These are phyloP conservation scores for Nakazawaea molendinolei DNA, from an alignment of 805 yeast species.

Conservation along the genomic window DNA sequence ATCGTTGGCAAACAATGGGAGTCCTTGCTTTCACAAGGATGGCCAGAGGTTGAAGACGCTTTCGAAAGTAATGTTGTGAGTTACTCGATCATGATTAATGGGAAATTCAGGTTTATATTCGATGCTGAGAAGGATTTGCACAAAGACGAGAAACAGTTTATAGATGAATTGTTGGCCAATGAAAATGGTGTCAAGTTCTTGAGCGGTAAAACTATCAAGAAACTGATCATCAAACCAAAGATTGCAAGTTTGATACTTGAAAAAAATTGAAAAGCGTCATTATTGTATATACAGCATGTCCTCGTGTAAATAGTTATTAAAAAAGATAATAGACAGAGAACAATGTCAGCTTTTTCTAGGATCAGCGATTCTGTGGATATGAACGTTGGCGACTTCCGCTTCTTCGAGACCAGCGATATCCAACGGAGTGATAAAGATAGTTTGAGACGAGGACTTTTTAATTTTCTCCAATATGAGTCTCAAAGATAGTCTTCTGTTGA, in stretches of 20 bases:
- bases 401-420: slow-evolving; percentile 73
- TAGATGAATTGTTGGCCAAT: slow-evolving; percentile 27
- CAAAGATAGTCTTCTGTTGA: slow-evolving; percentile 77
- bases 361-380: slow-evolving; percentile 52
- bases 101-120: slow-evolving; percentile 51
- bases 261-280: slow-evolving; percentile 1
- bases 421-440: slow-evolving; percentile 91
- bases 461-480: slow-evolving; percentile 65
- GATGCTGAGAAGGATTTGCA: slow-evolving; percentile 27
- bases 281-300: neutral
- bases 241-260: slow-evolving; percentile 34
- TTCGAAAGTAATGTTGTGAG: slow-evolving; percentile 31
- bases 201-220: slow-evolving; percentile 35
- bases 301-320: neutral
- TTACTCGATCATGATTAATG: slow-evolving; percentile 67
- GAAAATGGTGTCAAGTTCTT: slow-evolving; percentile 37
- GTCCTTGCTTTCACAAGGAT: slow-evolving; percentile 50
- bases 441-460: slow-evolving; percentile 59
- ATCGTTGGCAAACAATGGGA: slow-evolving; percentile 27
- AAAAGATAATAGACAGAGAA: neutral
- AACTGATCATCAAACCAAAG: slow-evolving; percentile 47
- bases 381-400: slow-evolving; percentile 44
- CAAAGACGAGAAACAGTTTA: slow-evolving; percentile 27
- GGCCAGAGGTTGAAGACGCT: slow-evolving; percentile 50
- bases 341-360: slow-evolving; percentile 15